phyloP scores from a whole-genome alignment of 495 filamentous ascomycete species.

The Podospora conica region DNA sequence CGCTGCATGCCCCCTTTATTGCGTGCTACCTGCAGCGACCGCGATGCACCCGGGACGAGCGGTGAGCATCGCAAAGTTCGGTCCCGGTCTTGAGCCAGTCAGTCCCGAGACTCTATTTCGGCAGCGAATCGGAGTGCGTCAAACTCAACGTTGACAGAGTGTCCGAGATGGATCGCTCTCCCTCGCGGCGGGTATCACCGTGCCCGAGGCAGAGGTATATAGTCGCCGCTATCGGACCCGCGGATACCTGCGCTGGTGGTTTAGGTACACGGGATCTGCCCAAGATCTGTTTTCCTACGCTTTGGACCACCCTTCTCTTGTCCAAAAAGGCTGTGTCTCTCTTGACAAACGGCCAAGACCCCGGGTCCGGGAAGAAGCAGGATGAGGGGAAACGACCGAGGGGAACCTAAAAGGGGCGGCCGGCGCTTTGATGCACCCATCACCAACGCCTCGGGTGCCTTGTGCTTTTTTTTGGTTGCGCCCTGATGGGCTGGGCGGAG shows the following conservation, averaged over 20 bases:
- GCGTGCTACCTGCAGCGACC: conserved; percentile 5
- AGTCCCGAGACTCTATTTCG: no score
- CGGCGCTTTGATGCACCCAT: background rate
- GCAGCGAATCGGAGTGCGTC: no score
- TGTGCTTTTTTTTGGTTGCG: background rate
- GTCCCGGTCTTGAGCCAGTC: background rate
- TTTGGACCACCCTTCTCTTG: background rate
- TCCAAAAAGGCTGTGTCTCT: no score
- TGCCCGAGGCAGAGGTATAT: background rate
- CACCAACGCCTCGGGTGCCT: background rate
- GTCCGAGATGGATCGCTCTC: no score
- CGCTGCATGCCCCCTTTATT: background rate
- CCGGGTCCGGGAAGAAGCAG: background rate
- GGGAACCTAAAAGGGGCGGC: background rate
- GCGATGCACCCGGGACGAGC: background rate
- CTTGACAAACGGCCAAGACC: no score
- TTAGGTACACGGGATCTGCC: background rate
- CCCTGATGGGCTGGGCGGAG: background rate
- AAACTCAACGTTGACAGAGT: no score
- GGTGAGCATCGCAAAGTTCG: background rate
- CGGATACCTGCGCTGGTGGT: background rate
- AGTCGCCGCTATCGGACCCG: background rate
- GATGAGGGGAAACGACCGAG: background rate
- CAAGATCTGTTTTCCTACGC: background rate
- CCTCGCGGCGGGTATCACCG: background rate